These are phyloP conservation scores for Vigna angularis DNA, from an alignment of 306 rosid genomes.

Conservation along the genomic window DNA sequence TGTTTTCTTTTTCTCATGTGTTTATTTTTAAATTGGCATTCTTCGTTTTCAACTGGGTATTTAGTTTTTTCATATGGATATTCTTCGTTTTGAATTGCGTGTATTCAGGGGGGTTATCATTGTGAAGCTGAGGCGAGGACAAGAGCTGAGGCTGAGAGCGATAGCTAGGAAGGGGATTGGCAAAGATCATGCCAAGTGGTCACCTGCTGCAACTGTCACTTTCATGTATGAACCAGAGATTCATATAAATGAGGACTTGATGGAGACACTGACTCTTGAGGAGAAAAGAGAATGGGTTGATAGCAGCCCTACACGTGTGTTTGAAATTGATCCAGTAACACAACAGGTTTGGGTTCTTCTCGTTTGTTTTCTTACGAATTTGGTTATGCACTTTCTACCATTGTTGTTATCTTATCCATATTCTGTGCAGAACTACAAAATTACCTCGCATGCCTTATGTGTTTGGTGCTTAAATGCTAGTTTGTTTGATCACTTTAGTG, in stretches of 20 bases:
- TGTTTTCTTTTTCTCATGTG: not conserved
- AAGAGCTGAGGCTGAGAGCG: conserved; percentile 94
- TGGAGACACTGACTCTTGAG: conserved; percentile 81
- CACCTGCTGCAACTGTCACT: conserved; percentile 95
- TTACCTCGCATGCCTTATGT: conserved; percentile 1
- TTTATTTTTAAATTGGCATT: not conserved
- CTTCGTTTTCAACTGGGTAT: not conserved
- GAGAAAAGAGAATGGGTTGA: conserved; percentile 89
- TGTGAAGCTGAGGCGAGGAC: conserved; percentile 89
- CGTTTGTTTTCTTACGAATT: not conserved
- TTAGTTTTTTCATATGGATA: not conserved
- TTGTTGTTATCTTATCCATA: not conserved
- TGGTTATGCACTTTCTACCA: not conserved
- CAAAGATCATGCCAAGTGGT: conserved; percentile 99
- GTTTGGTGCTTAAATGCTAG: conserved; percentile 3
- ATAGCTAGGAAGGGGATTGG: conserved; percentile 98
- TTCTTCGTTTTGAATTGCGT: not conserved
- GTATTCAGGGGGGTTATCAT: conserved; percentile 80
- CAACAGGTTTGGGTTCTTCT: conserved; percentile 69
- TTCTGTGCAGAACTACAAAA: not conserved
- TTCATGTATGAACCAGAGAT: conserved; percentile 96
- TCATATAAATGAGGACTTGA: conserved; percentile 86
- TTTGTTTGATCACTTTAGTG: conserved; percentile 16
- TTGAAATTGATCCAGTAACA: conserved; percentile 74
- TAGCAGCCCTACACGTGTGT: conserved; percentile 88